Evolutionary conservation across 73 alveolate species (phyloP).

Genomic region (Paramecium tetraurelia): DNA sequence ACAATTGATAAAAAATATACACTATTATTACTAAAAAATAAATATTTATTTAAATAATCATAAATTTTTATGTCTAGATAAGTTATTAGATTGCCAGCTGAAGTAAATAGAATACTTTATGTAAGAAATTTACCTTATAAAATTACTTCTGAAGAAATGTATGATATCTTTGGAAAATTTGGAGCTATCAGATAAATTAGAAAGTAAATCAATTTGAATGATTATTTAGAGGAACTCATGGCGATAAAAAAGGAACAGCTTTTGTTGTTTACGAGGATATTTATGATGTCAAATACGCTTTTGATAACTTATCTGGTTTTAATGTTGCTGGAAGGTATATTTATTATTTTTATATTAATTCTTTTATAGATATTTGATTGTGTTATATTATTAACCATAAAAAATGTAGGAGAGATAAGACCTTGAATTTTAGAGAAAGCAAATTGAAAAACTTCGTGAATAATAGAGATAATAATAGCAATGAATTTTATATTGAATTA

Average conservation of each 20-base stretch:
- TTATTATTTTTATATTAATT: background rate
- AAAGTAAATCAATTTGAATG: constrained; percentile 59
- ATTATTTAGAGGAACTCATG: constrained; percentile 80
- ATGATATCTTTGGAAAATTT: constrained; percentile 97
- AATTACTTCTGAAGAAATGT: constrained; percentile 97
- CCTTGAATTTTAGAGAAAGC: constrained; percentile 28
- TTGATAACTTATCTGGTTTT: constrained; percentile 95
- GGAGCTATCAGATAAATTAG: constrained; percentile 97
- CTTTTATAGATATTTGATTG: constrained; percentile 54
- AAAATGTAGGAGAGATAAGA: constrained; percentile 56
- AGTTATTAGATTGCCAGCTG: constrained; percentile 84
- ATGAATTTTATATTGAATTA: constrained; percentile 19
- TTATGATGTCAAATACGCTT: constrained; percentile 97
- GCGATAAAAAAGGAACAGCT: constrained; percentile 97
- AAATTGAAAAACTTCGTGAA: constrained; percentile 53
- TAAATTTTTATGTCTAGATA: background rate
- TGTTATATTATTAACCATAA: constrained; percentile 57
- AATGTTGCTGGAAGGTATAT: constrained; percentile 95
- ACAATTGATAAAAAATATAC: too few relatives aligned
- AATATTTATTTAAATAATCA: background rate
- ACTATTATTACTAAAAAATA: background rate
- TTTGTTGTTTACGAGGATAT: constrained; percentile 98
- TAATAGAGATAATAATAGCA: constrained; percentile 18
- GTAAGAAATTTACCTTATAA: constrained; percentile 97
- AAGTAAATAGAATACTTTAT: constrained; percentile 81